These are phyloP conservation scores for Gossypium arboreum DNA, from an alignment of 345 rosid species.

Conservation along the genomic window DNA sequence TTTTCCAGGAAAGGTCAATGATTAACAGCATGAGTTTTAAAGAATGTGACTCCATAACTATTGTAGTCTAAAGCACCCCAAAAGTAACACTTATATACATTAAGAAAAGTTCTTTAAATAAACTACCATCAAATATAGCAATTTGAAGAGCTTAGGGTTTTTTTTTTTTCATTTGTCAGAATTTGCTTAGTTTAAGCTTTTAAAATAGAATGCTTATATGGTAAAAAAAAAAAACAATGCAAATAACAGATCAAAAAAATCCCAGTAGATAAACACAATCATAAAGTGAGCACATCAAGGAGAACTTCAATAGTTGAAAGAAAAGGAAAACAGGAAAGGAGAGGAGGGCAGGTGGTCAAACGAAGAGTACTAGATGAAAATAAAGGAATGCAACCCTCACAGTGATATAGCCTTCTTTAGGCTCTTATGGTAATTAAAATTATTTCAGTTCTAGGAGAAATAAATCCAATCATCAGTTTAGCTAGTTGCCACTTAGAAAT, in stretches of 20 bases:
- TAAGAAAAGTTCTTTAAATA: neutral
- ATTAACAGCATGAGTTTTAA: neutral
- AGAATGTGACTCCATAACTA: neutral
- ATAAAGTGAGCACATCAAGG: neutral
- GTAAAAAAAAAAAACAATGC: neutral
- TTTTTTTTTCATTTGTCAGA: neutral
- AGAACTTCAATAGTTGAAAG: neutral
- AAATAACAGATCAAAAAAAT: neutral
- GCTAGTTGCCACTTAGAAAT: neutral
- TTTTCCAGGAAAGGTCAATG: neutral
- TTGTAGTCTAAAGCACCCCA: neutral
- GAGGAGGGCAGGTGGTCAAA: neutral
- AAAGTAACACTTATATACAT: neutral
- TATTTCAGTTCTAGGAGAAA: neutral
- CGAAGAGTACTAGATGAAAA: neutral
- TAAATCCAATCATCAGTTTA: neutral
- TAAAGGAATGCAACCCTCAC: neutral
- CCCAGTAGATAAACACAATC: neutral
- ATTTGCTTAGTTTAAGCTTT: constrained; percentile 1
- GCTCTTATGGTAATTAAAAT: neutral
- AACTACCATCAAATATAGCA: neutral
- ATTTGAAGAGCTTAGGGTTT: neutral
- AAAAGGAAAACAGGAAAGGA: neutral
- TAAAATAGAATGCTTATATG: neutral
- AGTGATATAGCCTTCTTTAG: neutral